Percentiles rank a stretch among this genome's conserved stretches.
Evolutionary conservation across 1,139 yeast genomes (phyloP).

Genomic region (Blastobotrys proliferans): DNA sequence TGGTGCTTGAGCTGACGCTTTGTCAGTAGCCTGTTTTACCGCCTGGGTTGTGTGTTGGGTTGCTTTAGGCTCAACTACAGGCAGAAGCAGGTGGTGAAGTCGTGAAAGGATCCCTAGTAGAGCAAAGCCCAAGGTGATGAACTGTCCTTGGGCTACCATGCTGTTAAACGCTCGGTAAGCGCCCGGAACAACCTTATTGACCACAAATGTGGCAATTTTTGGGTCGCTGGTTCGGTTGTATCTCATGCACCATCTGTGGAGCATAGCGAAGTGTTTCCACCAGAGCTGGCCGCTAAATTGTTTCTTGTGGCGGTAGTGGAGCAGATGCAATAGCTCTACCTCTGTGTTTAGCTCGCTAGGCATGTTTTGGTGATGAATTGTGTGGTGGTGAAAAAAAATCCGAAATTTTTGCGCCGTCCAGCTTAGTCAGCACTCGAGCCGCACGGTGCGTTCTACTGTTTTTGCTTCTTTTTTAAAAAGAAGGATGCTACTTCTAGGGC

Average conservation of each 20-base stretch:
- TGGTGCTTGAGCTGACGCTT: neutral
- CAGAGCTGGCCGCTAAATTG: constrained; percentile 73
- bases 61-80: constrained; percentile 24
- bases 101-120: constrained; percentile 56
- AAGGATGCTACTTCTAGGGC: too few relatives aligned
- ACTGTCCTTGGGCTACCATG: constrained; percentile 73
- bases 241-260: constrained; percentile 43
- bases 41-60: too few relatives aligned
- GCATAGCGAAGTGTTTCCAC: constrained; percentile 69
- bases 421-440: too few relatives aligned
- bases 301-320: constrained; percentile 68
- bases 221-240: constrained; percentile 24
- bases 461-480: too few relatives aligned
- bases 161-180: constrained; percentile 64
- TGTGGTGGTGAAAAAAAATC: neutral
- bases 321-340: constrained; percentile 51
- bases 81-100: constrained; percentile 36
- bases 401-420: neutral
- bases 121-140: constrained; percentile 67
- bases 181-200: constrained; percentile 42
- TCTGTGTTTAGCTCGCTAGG: constrained; percentile 36
- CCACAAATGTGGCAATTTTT: constrained; percentile 25
- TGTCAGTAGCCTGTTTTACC: too few relatives aligned
- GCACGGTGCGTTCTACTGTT: too few relatives aligned
- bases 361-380: neutral